Evolutionary conservation across 768 basidiomycete genomes (phyloP).

Genomic region (Pleurotus pulmonarius): DNA sequence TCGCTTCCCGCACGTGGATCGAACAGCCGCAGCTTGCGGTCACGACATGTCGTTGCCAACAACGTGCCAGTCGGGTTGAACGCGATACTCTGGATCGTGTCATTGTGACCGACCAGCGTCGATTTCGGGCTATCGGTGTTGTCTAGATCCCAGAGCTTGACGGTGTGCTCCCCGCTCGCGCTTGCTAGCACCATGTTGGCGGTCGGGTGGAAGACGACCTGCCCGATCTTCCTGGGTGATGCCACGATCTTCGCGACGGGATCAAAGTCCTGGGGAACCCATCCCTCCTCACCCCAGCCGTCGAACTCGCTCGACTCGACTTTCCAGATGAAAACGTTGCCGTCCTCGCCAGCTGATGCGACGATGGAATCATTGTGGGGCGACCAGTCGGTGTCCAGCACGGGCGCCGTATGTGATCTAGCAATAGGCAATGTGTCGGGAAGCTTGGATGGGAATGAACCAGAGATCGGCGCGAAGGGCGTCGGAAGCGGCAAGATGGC

Average conservation of each 20-base stretch:
- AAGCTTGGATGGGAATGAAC: conserved; percentile 68
- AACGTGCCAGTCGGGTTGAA: conserved; percentile 81
- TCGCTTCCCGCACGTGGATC: conserved; percentile 83
- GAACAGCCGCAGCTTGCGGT: conserved; percentile 89
- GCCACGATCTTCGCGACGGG: conserved; percentile 80
- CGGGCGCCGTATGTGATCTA: conserved; percentile 77
- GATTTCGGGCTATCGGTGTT: conserved; percentile 60
- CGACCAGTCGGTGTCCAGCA: conserved; percentile 96
- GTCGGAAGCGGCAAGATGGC: conserved; percentile 87
- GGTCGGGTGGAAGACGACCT: conserved; percentile 91
- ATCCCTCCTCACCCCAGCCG: conserved; percentile 80
- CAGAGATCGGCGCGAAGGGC: conserved; percentile 49
- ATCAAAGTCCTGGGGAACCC: conserved; percentile 80
- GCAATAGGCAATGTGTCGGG: conserved; percentile 93
- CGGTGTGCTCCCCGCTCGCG: conserved; percentile 76
- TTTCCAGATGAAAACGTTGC: conserved; percentile 90
- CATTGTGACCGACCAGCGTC: conserved; percentile 71
- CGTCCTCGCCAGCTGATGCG: conserved; percentile 92
- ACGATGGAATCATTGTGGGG: conserved; percentile 90
- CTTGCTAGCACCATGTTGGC: conserved; percentile 83
- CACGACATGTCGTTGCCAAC: conserved; percentile 86
- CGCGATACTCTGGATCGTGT: conserved; percentile 81
- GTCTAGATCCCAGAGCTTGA: conserved; percentile 91
- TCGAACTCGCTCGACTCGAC: conserved; percentile 67
- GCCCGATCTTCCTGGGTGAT: conserved; percentile 86